Conservation (phyloP, 345 rosid species). For the Carallia brachiata region DNA sequence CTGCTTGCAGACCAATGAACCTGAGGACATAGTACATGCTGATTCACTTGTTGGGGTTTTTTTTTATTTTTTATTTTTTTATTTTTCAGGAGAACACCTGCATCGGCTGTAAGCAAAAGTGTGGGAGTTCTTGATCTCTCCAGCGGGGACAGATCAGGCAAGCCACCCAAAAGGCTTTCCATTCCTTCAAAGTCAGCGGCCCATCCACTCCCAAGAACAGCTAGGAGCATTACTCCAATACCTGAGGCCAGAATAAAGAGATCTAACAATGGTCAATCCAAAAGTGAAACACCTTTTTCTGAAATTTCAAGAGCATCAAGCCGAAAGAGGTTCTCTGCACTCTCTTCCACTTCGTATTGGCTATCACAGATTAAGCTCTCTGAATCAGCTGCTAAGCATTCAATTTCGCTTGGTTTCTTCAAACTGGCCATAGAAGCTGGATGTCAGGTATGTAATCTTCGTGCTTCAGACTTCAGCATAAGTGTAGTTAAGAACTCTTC, state of each 20-base stretch:
- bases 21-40: too few relatives aligned
- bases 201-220: conserved; percentile 33
- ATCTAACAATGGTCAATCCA: conserved; percentile 31
- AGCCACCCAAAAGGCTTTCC: conserved; percentile 83
- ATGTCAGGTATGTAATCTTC: conserved; percentile 53
- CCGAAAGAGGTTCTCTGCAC: conserved; percentile 44
- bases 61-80: too few relatives aligned
- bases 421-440: conserved; percentile 85
- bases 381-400: conserved; percentile 70
- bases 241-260: conserved; percentile 55
- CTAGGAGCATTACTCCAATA: conserved; percentile 48
- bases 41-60: too few relatives aligned
- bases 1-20: too few relatives aligned
- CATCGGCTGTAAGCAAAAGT: conserved; percentile 65
- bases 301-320: conserved; percentile 44
- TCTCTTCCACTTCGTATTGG: conserved; percentile 73
- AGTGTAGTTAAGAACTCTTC: too few relatives aligned
- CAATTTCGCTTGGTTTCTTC: conserved; percentile 80
- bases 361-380: conserved; percentile 68
- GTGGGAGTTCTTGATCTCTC: conserved; percentile 67
- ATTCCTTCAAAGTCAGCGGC: conserved; percentile 53
- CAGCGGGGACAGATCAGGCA: conserved; percentile 59
- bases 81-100: conserved; percentile 40
- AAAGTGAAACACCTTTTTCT: conserved; percentile 53
- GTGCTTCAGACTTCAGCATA: too few relatives aligned